A percentile compares a stretch with the other conserved stretches of the same genome.
Conservation (phyloP, 345 rosid species). For the Sisymbrium irio region DNA sequence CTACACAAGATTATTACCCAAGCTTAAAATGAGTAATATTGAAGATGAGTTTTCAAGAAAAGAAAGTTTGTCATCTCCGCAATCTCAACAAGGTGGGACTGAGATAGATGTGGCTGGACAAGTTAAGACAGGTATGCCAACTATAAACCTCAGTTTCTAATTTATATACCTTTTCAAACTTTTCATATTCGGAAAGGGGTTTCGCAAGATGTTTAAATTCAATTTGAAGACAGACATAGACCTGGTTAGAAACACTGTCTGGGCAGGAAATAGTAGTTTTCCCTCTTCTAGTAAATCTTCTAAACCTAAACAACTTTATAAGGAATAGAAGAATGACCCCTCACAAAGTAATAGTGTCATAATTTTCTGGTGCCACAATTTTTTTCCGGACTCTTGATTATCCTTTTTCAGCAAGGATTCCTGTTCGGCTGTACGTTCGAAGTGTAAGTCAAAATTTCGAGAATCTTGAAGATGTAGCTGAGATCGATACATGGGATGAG, state of each 20-base stretch:
- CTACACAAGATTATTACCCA: conserved; percentile 61
- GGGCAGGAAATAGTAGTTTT: background rate
- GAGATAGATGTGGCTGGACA: conserved; percentile 60
- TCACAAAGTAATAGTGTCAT: background rate
- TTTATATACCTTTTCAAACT: background rate
- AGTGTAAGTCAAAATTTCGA: conserved; percentile 52
- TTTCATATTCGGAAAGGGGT: background rate
- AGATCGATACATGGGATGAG: conserved; percentile 77
- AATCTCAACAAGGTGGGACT: conserved; percentile 40
- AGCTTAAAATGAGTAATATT: conserved; percentile 71
- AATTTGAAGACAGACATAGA: background rate
- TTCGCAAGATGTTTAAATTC: background rate
- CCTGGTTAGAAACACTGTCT: background rate
- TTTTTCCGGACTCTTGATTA: background rate
- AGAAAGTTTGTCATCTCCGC: conserved; percentile 32
- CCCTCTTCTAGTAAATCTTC: background rate
- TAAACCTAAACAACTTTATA: background rate
- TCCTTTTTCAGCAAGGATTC: conserved; percentile 60
- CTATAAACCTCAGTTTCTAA: conserved; percentile 19
- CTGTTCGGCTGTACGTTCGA: conserved; percentile 76
- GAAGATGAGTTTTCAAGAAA: conserved; percentile 60
- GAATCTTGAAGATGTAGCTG: conserved; percentile 62
- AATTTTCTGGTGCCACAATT: background rate
- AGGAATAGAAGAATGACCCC: background rate
- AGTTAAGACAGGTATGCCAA: conserved; percentile 70